phyloP scores from a whole-genome alignment of 305 asterid genomes.

The Fraxinus latifolia region DNA sequence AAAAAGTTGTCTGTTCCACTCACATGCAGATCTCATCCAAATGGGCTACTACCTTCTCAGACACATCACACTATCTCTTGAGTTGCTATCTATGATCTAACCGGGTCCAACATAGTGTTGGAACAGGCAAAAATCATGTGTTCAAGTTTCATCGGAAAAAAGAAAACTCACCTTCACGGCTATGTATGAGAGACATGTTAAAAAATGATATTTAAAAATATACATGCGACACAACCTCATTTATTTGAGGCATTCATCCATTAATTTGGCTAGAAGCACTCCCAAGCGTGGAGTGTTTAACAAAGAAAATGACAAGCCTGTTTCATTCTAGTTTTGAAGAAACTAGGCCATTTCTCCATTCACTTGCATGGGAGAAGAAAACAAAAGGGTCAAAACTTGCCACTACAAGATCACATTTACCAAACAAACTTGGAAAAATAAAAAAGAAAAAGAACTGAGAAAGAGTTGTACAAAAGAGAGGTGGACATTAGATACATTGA shows the following conservation, averaged over 20 bases:
- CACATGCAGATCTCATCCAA: constrained; percentile 18
- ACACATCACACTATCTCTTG: background rate
- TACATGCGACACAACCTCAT: background rate
- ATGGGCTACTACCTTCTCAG: constrained; percentile 18
- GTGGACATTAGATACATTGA: constrained; percentile 28
- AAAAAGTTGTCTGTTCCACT: constrained; percentile 20
- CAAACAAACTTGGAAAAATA: constrained; percentile 27
- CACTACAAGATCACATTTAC: constrained; percentile 38
- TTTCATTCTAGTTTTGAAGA: constrained; percentile 44
- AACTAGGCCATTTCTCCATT: constrained; percentile 44
- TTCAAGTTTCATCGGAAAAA: background rate
- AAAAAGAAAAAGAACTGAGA: constrained; percentile 3
- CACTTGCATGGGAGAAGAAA: constrained; percentile 37
- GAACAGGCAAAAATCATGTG: background rate
- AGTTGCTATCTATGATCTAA: background rate
- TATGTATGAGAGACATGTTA: no score
- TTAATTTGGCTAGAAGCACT: constrained; percentile 14
- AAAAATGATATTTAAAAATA: no score
- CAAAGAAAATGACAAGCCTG: constrained; percentile 44
- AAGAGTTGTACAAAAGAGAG: constrained; percentile 12
- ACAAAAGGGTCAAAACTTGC: constrained; percentile 43
- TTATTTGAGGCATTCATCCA: background rate
- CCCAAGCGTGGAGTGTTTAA: constrained; percentile 20
- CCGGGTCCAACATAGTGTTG: background rate
- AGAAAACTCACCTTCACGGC: no score